Base-by-base conservation (phyloP, 257 asterid genomes). In the Primulina eburnea region DNA sequence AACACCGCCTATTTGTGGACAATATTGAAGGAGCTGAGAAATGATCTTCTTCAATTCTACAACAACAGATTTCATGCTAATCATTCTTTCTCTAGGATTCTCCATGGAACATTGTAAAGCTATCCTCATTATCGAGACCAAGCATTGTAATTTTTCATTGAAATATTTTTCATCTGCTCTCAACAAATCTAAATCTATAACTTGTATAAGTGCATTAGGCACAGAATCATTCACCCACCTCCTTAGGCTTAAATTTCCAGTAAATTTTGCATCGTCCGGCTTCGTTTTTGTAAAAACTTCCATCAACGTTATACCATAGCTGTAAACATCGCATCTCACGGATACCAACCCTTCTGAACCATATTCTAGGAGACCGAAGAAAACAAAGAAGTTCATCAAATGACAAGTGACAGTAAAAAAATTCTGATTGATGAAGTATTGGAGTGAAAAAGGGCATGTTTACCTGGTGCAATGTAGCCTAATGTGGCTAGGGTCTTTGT, bases 341-440 rank as follows among this genome's bases (percentile, higher is more conserved):
- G 81, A 77, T 10, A 77, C 81, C 4, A 63, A 12, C 4, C 81
- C 81, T 11, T 73, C 74, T 6, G 63, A 53, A 40, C 81, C 81
- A 9, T 71, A 77, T 67, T 72, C 81, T 72, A 43, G n/a, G 6
- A 43, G 6, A 12, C 56, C 32, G 20, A 47, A 9, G 16, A 55
- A 55, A 57, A 38, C 18, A 1, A 12, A 11, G 3, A 34, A 53
- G 26, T 17, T 8, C 62, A 5, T 12, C 47, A 21, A 38, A 8
- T 7, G 7, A 2, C 16, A 0, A 50, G 3, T 0, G n/a, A 6
- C 4, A 2, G 8, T 37, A 2, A 14, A 67, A 52, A 40, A 17
- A 6, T 20, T 12, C 4, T 24, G 12, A 10, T 24, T 60, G 18
- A 53, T n/a, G 24, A 12, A 4, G 12, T 8, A 38, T 38, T 38